Percentiles rank a stretch among this genome's conserved stretches.
Conservation (phyloP, 2,329 filamentous ascomycete genomes). For the Madurella fahalii region DNA sequence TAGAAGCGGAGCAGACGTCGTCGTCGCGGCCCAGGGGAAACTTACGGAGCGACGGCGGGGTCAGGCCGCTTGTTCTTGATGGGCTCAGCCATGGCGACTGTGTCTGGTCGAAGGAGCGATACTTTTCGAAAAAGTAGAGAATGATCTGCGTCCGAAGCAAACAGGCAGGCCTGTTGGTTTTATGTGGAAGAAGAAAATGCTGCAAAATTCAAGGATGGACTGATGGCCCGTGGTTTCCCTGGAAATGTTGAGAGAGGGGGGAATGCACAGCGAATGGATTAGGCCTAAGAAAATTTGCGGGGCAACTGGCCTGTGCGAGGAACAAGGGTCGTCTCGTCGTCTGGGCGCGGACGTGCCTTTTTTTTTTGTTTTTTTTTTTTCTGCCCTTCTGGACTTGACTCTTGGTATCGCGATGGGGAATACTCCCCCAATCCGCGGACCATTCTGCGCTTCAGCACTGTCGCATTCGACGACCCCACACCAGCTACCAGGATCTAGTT, state of each 20-base stretch:
- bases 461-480: too few relatives aligned
- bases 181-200: conserved; percentile 28
- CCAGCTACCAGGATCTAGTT: background rate
- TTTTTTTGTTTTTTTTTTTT: background rate
- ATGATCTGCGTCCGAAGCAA: conserved; percentile 20
- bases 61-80: conserved; percentile 61
- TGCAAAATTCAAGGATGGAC: conserved; percentile 12
- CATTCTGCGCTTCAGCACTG: too few relatives aligned
- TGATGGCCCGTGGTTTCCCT: conserved; percentile 16
- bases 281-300: conserved; percentile 23
- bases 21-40: conserved; percentile 26
- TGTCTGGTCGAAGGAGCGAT: conserved; percentile 22
- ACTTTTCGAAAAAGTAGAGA: conserved; percentile 23
- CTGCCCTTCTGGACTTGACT: too few relatives aligned
- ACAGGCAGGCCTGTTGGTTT: conserved; percentile 9
- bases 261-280: conserved; percentile 16
- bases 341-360: conserved; percentile 6
- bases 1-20: conserved; percentile 1
- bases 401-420: too few relatives aligned
- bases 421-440: too few relatives aligned
- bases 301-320: conserved; percentile 18
- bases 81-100: conserved; percentile 55
- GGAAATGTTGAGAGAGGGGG: conserved; percentile 27
- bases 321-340: conserved; percentile 11
- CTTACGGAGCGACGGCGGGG: conserved; percentile 55